Conservation (phyloP, 352 stramenopile genomes). For the Phytophthora litchii region DNA sequence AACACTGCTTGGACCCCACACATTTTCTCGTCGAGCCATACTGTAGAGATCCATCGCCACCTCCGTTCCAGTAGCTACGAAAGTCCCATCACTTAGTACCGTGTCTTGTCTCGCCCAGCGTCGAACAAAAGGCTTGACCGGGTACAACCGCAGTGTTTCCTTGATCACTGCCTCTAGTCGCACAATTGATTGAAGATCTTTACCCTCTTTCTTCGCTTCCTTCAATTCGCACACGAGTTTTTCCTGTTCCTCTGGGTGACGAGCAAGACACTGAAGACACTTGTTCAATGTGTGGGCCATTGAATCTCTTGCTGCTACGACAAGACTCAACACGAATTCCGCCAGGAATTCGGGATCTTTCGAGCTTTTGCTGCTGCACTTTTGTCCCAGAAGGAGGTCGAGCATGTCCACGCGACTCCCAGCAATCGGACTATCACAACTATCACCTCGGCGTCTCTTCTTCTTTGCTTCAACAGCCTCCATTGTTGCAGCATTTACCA, state of each 20-base stretch:
- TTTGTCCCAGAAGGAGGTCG: constrained; percentile 22
- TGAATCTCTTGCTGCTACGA: constrained; percentile 71
- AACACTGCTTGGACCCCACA: constrained; percentile 52
- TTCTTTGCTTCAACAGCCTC: constrained; percentile 27
- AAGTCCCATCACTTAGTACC: constrained; percentile 61
- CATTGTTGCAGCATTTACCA: constrained; percentile 26
- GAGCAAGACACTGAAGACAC: constrained; percentile 65
- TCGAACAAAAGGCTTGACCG: constrained; percentile 32
- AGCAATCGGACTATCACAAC: constrained; percentile 13
- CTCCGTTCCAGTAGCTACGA: constrained; percentile 45
- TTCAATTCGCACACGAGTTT: constrained; percentile 35
- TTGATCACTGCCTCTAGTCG: constrained; percentile 63
- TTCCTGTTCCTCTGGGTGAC: constrained; percentile 56
- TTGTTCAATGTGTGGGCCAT: constrained; percentile 63
- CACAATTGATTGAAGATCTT: constrained; percentile 25
- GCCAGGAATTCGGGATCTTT: constrained; percentile 41
- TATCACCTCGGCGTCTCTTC: constrained; percentile 4
- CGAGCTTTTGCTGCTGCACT: constrained; percentile 22
- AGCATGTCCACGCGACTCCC: constrained; percentile 23
- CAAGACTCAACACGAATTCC: constrained; percentile 73
- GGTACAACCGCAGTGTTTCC: constrained; percentile 67
- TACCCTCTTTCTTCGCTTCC: constrained; percentile 8
- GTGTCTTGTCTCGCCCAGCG: constrained; percentile 54
- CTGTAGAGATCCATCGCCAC: constrained; percentile 58
- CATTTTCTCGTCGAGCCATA: constrained; percentile 43